Base-by-base conservation (phyloP, 1,284 basidiomycete genomes). In the Moesziomyces sp. region DNA sequence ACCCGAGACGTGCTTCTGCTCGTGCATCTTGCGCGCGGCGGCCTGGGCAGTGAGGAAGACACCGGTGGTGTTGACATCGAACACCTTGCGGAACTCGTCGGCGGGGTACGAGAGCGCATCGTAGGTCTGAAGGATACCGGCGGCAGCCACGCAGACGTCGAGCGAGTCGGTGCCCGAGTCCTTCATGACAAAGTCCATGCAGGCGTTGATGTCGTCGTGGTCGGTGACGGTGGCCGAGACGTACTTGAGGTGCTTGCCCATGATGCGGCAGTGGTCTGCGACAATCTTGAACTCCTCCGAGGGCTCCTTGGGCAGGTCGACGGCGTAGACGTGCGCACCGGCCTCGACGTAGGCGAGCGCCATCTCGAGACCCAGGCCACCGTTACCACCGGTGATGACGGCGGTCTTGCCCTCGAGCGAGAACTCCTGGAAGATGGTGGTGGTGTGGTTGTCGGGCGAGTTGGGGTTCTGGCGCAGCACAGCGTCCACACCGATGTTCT, bases 331-430 rank as follows among this genome's bases (percentile, higher is more conserved):
- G 2, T 90, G 87, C 4, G 92, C 91, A 51, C 92, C 92, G 4
- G 89, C 89, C 85, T 94, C 92, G 44, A 89, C 88, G 42, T 92
- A 85, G 5, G 90, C 89, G 59, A 92, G 86, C 30, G 91, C 91
- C 88, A 92, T 91, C 85, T 92, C 91, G 44, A 94, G 88, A 75
- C 93, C 92, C 11, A 94, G 87, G 2, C 92, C 92, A 50, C 92
- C 88, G 76, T 91, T 92, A 3, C 87, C 93, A 63, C 81, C 81
- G 6, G 81, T 80, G n/a, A 83, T 76, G 51, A 93, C 86, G 38
- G 88, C 90, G 16, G 92, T 91, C 24, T 91, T 89, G 76, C 90
- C 90, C n/a, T 86, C 86, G 44, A 93, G 87, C 11, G 89, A 88
- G 85, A 94, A 93, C 79, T 92, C 91, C 62, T 90, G 86, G 79